These are phyloP conservation scores for Epichloe amarillans DNA, from an alignment of 2,329 filamentous ascomycete species.

Conservation along the genomic window DNA sequence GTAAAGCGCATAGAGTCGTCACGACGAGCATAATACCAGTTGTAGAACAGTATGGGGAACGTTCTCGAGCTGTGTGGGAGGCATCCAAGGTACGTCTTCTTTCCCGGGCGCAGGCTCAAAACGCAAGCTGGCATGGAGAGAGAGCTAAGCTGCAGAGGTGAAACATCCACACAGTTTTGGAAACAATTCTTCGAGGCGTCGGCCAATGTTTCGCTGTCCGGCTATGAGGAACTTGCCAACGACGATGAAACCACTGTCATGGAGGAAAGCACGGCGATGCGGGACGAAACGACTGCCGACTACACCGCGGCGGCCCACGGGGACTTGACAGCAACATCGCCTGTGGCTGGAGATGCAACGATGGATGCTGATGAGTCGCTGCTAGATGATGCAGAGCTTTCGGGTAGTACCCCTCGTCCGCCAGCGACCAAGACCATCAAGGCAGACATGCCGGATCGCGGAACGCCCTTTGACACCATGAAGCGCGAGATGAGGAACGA, in stretches of 20 bases:
- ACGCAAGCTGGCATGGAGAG: neutral
- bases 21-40: slow-evolving; percentile 85
- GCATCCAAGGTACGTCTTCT: slow-evolving; percentile 61
- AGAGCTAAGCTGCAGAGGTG: neutral
- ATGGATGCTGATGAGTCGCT: slow-evolving; percentile 47
- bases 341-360: slow-evolving; percentile 20
- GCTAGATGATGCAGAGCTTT: slow-evolving; percentile 49
- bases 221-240: slow-evolving; percentile 73
- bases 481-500: slow-evolving; percentile 49
- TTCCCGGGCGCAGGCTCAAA: neutral
- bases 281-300: slow-evolving; percentile 41
- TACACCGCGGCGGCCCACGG: slow-evolving; percentile 29
- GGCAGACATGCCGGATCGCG: slow-evolving; percentile 49
- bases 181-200: slow-evolving; percentile 99
- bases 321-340: slow-evolving; percentile 22
- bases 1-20: slow-evolving; percentile 88
- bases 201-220: slow-evolving; percentile 89
- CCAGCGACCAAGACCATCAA: slow-evolving; percentile 36
- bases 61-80: slow-evolving; percentile 91
- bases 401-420: slow-evolving; percentile 54
- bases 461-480: slow-evolving; percentile 65
- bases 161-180: slow-evolving; percentile 58
- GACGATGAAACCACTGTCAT: slow-evolving; percentile 43
- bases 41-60: slow-evolving; percentile 88
- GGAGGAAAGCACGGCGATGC: slow-evolving; percentile 40